Conservation (phyloP, 192 early-diverging fungal genomes). For the Rhizophlyctis rosea region DNA sequence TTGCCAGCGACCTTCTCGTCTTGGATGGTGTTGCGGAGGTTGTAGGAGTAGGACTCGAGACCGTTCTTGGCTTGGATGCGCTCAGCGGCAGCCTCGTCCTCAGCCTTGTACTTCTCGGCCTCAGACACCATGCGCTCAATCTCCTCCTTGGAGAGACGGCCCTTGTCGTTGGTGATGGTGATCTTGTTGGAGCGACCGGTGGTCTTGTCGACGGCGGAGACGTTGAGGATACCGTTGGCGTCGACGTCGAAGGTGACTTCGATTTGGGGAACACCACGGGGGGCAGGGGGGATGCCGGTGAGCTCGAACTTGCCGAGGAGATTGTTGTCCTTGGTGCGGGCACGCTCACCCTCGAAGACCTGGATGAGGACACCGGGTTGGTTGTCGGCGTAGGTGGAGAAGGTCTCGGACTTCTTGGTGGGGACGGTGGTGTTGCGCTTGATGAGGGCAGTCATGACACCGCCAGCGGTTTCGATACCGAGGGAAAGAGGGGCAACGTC, state of each 20-base stretch:
- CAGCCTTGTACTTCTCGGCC: slow-evolving; percentile 86
- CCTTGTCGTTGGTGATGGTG: slow-evolving; percentile 93
- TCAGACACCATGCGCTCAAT: slow-evolving; percentile 92
- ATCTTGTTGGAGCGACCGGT: slow-evolving; percentile 88
- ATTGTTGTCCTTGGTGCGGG: slow-evolving; percentile 93
- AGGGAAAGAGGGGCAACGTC: slow-evolving; percentile 90
- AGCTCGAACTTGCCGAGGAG: slow-evolving; percentile 93
- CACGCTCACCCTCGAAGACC: slow-evolving; percentile 93
- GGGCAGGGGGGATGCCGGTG: slow-evolving; percentile 87
- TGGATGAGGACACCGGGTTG: slow-evolving; percentile 93
- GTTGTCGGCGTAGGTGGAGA: slow-evolving; percentile 95
- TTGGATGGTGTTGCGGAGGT: slow-evolving; percentile 75
- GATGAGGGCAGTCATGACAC: slow-evolving; percentile 93
- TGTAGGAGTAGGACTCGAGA: slow-evolving; percentile 88
- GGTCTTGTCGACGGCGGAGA: slow-evolving; percentile 87
- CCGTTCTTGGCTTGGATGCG: slow-evolving; percentile 79
- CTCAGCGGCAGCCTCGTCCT: slow-evolving; percentile 84
- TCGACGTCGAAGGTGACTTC: slow-evolving; percentile 92
- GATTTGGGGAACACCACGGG: slow-evolving; percentile 89
- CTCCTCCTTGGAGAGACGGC: slow-evolving; percentile 83
- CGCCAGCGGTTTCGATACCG: slow-evolving; percentile 94
- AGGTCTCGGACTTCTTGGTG: slow-evolving; percentile 91
- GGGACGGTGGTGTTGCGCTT: slow-evolving; percentile 90
- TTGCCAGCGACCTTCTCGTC: slow-evolving; percentile 75
- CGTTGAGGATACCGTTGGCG: slow-evolving; percentile 90